Conservation (phyloP, 371 early-diverging fungal genomes). For the Nematocida minor region DNA sequence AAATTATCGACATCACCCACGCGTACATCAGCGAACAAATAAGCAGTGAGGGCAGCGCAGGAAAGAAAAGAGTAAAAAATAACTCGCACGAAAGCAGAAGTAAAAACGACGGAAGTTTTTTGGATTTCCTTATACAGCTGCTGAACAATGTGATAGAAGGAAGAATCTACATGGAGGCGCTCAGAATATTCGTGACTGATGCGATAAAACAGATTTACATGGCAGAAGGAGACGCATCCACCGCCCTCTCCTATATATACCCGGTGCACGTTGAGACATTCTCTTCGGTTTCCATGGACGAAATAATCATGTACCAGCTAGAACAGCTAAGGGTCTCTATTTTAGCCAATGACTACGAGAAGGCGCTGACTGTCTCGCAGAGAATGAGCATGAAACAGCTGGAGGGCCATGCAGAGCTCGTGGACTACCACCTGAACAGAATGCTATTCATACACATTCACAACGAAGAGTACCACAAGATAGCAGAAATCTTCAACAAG, state of each 20-base stretch:
- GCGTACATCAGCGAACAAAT: not conserved
- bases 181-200: constrained; percentile 57
- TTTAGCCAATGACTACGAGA: constrained; percentile 47
- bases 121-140: constrained; percentile 40
- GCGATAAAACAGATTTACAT: constrained; percentile 52
- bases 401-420: constrained; percentile 26
- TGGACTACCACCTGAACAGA: constrained; percentile 50
- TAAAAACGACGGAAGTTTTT: not conserved
- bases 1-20: not conserved
- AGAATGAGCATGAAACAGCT: constrained; percentile 59
- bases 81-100: not conserved
- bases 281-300: constrained; percentile 51
- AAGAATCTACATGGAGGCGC: constrained; percentile 62
- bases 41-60: not conserved
- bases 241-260: constrained; percentile 54
- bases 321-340: constrained; percentile 59
- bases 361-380: constrained; percentile 50
- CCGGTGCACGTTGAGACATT: constrained; percentile 65
- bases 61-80: not conserved
- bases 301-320: constrained; percentile 58
- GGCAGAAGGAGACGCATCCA: not conserved
- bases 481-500: constrained; percentile 40
- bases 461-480: constrained; percentile 48
- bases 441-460: constrained; percentile 51
- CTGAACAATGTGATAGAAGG: constrained; percentile 62